Conservation (phyloP, 2,329 filamentous ascomycete genomes). For the Colletotrichum scovillei region DNA sequence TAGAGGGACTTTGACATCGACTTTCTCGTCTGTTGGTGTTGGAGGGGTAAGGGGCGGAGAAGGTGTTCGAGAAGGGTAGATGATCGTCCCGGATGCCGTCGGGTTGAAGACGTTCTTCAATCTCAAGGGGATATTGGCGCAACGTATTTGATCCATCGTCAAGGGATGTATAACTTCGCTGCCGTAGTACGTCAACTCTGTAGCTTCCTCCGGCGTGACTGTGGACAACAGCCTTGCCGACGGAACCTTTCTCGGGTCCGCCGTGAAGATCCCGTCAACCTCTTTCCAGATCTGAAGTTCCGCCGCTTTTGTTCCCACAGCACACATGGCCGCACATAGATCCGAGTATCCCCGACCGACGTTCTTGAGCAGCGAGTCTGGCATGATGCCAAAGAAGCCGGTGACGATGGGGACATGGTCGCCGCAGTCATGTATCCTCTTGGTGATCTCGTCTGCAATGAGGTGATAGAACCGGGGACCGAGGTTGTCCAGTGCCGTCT, state of each 20-base stretch:
- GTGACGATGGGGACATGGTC: slow-evolving; percentile 82
- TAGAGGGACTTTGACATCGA: slow-evolving; percentile 58
- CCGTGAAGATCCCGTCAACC: slow-evolving; percentile 91
- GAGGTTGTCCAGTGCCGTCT: slow-evolving; percentile 68
- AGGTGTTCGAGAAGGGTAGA: slow-evolving; percentile 77
- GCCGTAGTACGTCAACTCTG: slow-evolving; percentile 92
- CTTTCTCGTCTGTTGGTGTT: slow-evolving; percentile 53
- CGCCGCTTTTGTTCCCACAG: slow-evolving; percentile 83
- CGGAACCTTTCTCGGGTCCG: slow-evolving; percentile 88
- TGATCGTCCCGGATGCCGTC: slow-evolving; percentile 79
- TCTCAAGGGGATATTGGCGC: slow-evolving; percentile 84
- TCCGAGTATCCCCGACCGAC: slow-evolving; percentile 97
- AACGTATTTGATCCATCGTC: slow-evolving; percentile 96
- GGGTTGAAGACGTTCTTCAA: slow-evolving; percentile 95
- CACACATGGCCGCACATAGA: slow-evolving; percentile 90
- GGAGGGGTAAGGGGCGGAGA: slow-evolving; percentile 67
- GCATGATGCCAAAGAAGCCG: slow-evolving; percentile 96
- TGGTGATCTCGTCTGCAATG: slow-evolving; percentile 69
- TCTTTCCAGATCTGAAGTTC: slow-evolving; percentile 99
- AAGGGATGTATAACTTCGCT: slow-evolving; percentile 98
- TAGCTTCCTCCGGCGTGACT: slow-evolving; percentile 94
- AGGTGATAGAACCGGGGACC: slow-evolving; percentile 77
- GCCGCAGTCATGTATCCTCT: slow-evolving; percentile 73
- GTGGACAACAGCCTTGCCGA: slow-evolving; percentile 85
- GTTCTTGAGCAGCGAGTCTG: slow-evolving; percentile 85